phyloP scores from a whole-genome alignment of 495 filamentous ascomycete species.

The Massariosphaeria phaeospora region DNA sequence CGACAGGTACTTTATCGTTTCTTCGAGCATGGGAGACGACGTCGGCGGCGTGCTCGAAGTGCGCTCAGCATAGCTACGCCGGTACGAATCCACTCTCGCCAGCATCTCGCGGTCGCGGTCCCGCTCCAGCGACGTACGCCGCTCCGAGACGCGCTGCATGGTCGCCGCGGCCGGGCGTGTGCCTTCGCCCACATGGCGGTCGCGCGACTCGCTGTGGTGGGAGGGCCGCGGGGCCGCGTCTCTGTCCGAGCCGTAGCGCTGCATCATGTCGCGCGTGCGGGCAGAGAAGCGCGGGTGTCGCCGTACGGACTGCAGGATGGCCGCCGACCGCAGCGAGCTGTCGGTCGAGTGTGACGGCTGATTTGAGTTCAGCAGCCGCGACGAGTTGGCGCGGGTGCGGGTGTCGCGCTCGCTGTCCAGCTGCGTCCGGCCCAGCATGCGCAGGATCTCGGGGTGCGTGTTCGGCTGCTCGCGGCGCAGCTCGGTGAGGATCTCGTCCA shows the following conservation, averaged over 20 bases:
- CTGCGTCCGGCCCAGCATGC: conserved; percentile 37
- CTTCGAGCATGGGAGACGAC: conserved; percentile 48
- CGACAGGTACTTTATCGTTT: conserved; percentile 62
- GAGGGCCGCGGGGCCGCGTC: conserved; percentile 17
- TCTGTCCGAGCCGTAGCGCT: conserved; percentile 20
- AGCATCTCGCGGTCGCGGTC: conserved; percentile 49
- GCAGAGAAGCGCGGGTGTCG: conserved; percentile 32
- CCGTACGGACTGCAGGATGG: conserved; percentile 33
- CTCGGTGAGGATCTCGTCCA: conserved; percentile 38
- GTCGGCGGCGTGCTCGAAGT: conserved; percentile 8
- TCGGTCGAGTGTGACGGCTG: conserved; percentile 30
- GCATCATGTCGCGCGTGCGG: conserved; percentile 26
- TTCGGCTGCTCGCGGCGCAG: conserved; percentile 39
- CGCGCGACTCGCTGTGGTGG: conserved; percentile 10
- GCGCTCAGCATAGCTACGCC: conserved; percentile 49
- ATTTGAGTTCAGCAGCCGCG: conserved; percentile 46
- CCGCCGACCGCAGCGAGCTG: conserved; percentile 30
- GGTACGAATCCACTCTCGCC: conserved; percentile 48
- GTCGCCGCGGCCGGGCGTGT: conserved; percentile 23
- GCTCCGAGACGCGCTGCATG: conserved; percentile 29
- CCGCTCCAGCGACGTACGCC: conserved; percentile 31
- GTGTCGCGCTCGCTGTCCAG: conserved; percentile 35
- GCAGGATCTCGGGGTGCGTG: conserved; percentile 39
- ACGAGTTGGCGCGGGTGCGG: conserved; percentile 31
- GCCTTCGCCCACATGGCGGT: conserved; percentile 4